Evolutionary conservation across 257 asterid genomes (phyloP).

Genomic region (Euphrasia confusa): DNA sequence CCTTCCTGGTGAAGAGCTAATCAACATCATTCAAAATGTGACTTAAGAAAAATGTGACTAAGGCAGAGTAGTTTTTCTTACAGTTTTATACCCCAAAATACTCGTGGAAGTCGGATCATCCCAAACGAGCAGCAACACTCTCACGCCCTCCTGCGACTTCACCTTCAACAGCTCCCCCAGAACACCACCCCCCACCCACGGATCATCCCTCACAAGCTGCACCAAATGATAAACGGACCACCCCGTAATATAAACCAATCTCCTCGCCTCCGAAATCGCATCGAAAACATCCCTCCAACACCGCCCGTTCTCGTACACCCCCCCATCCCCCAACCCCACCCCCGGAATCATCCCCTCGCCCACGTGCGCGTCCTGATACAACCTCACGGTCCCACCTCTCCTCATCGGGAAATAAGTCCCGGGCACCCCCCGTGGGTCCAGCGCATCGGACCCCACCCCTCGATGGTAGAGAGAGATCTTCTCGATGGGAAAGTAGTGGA

Average conservation of each 20-base stretch:
- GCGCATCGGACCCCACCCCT: constrained; percentile 66
- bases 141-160: constrained; percentile 93
- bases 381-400: constrained; percentile 61
- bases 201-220: constrained; percentile 67
- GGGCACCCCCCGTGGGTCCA: constrained; percentile 51
- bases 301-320: constrained; percentile 38
- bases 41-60: too few species aligned
- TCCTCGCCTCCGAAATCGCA: constrained; percentile 69
- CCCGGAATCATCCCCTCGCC: constrained; percentile 47
- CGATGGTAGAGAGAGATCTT: constrained; percentile 49
- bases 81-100: constrained; percentile 81
- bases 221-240: constrained; percentile 89
- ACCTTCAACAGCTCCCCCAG: constrained; percentile 75
- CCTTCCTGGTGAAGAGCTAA: constrained; percentile 55
- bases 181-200: constrained; percentile 28
- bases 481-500: constrained; percentile 64
- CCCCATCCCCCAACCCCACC: constrained; percentile 43
- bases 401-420: constrained; percentile 79
- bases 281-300: constrained; percentile 83
- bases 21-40: constrained; percentile 12
- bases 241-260: constrained; percentile 75
- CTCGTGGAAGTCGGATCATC: constrained; percentile 92
- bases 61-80: constrained; percentile 31
- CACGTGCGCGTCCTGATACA: constrained; percentile 89
- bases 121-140: constrained; percentile 86